A percentile compares a stretch with the other conserved stretches of the same genome.
Conservation (phyloP, 2,329 filamentous ascomycete species). For the Fusarium nygamai region DNA sequence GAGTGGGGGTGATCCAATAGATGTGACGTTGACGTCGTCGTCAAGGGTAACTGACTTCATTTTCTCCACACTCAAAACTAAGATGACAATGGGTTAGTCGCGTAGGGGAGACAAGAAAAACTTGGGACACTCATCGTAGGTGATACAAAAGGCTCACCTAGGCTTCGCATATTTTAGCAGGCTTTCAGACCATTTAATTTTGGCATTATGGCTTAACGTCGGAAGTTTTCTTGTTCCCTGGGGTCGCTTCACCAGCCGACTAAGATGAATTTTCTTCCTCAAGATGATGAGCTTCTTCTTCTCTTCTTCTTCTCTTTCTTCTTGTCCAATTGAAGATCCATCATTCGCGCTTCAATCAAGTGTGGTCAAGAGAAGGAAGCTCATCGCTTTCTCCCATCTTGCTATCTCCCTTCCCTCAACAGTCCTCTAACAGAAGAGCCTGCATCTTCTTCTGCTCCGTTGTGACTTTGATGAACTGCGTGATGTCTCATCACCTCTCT, state of each 20-base stretch:
- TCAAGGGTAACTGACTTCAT: constrained; percentile 2
- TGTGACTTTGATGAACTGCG: constrained; percentile 17
- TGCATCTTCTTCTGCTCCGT: neutral
- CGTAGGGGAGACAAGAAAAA: neutral
- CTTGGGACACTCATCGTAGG: neutral
- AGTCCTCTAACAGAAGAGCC: constrained; percentile 2
- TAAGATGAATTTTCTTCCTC: constrained; percentile 22
- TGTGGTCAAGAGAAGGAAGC: neutral
- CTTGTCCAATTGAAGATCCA: neutral
- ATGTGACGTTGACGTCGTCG: constrained; percentile 3
- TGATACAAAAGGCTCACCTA: neutral
- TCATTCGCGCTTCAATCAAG: constrained; percentile 8
- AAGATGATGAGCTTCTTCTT: neutral
- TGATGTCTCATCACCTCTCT: constrained; percentile 11
- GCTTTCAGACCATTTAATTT: neutral
- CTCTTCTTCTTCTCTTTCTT: neutral
- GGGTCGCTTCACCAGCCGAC: constrained; percentile 9
- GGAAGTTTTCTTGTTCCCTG: neutral
- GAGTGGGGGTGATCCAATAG: neutral
- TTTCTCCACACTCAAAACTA: neutral
- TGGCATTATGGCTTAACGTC: neutral
- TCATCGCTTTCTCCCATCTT: neutral
- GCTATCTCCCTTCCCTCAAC: neutral
- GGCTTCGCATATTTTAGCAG: too few relatives aligned
- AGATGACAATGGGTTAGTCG: constrained; percentile 22